Evolutionary conservation across 495 filamentous ascomycete genomes (phyloP), one percentile per base, ranked within the genome.

Genomic region (Paragyromitra xinjiangensis): DNA sequence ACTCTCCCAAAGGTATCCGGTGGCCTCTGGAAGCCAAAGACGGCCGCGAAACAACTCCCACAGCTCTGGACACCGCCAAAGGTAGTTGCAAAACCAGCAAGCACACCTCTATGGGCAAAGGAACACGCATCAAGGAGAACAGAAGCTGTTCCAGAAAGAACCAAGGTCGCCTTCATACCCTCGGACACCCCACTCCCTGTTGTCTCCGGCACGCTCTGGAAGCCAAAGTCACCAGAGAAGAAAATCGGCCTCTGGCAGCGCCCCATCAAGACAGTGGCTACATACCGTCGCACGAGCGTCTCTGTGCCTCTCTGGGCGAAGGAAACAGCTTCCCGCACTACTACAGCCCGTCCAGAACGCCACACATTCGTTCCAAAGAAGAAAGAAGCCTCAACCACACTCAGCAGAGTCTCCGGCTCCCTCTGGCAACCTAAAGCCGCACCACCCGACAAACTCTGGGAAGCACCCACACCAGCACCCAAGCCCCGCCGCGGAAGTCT

Each of bases 151-250:
- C 65, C 73, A 0, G 79, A 81, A 53, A 67, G 79, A 24, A 78
- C 73, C 22, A 77, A 81, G 16, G 78, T 78, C 40, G 40, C 55
- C 9, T 71, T 69, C 39, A 34, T 42, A 8, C 62, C 65, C 6
- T 71, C 71, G 0, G 61, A 81, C 42, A 44, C 22, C 16, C 78
- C 78, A 34, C 78, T 81, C 42, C 44, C 68, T 29, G 58, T 37
- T 22, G 66, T 81, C 8, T 78, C 78, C 42, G 78, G 79, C 8
- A 61, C 37, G 24, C 71, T 81, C 16, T 81, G 79, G 79, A 71
- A 73, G 40, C 75, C 61, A 14, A 69, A 68, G 14, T 71, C 71
- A 7, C 53, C 67, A 19, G 50, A 34, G 14, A 64, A 56, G 37
- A 72, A 65, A 26, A 37, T 8, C 42, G 58, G 70, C 11, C 64